Percentiles rank a stretch among this genome's conserved stretches.
Conservation (phyloP, 2,329 filamentous ascomycete species). For the Parascedosporium putredinis region DNA sequence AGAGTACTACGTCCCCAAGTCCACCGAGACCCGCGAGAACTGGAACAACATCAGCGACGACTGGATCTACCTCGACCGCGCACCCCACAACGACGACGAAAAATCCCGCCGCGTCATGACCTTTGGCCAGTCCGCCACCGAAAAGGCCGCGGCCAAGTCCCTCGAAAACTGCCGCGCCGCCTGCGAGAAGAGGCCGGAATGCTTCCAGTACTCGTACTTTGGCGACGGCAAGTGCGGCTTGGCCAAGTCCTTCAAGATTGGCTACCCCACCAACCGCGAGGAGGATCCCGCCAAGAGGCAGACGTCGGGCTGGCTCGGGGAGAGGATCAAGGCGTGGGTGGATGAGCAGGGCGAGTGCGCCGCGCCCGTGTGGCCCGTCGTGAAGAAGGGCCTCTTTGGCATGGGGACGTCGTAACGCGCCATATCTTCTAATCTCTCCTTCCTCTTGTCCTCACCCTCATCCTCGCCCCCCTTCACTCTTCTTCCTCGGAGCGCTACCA, state of each 20-base stretch:
- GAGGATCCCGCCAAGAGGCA: constrained; percentile 23
- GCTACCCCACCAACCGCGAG: constrained; percentile 24
- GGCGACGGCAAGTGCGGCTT: constrained; percentile 33
- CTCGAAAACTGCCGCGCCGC: constrained; percentile 36
- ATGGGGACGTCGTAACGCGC: no score
- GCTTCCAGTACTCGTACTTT: constrained; percentile 35
- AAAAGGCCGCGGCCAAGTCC: constrained; percentile 34
- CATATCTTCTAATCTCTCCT: no score
- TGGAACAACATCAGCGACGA: constrained; percentile 45
- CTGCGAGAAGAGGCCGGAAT: constrained; percentile 31
- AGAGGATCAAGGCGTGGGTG: constrained; percentile 37
- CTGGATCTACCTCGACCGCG: constrained; percentile 31
- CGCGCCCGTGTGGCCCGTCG: constrained; percentile 26
- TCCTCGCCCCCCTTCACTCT: no score
- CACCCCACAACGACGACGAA: constrained; percentile 24
- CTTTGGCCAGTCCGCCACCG: no score
- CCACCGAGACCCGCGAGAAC: constrained; percentile 30
- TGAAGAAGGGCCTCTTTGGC: not conserved
- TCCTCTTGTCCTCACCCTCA: no score
- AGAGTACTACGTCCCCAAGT: constrained; percentile 33
- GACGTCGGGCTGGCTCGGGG: constrained; percentile 34
- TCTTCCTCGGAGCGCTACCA: no score
- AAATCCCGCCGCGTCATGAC: no score
- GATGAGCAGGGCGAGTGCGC: constrained; percentile 31
- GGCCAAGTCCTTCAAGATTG: constrained; percentile 31